Evolutionary conservation across 352 stramenopile genomes (phyloP), one percentile per base, ranked within the genome.

Genomic region (Halophytophthora batemanensis): DNA sequence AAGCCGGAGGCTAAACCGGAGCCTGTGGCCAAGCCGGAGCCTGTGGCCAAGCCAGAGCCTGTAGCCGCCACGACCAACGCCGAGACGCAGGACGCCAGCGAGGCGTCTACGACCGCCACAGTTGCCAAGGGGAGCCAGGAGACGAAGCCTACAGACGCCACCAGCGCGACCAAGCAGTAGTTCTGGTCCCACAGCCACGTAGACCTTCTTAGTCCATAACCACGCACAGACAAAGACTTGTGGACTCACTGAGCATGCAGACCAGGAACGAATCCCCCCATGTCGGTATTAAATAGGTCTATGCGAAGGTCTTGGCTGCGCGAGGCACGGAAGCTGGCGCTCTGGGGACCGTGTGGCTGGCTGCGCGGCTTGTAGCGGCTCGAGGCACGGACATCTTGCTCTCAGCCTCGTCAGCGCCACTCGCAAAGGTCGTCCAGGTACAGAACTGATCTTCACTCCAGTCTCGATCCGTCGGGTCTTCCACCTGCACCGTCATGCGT

Each of bases 311-410:
- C 42, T 29, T 33, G 13, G 45, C 52, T 29, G 56, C 50, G 10
- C 66, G 29, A 25, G 53, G 58, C 3, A 68, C 57, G 13, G 59
- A 25, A 0, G 63, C 63, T 3, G 25, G 25, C 25, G 25, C 25
- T 8, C 4, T 31, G 25, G 25, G 25, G 25, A 31, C 25, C 25
- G 25, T 10, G 25, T 31, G 25, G 25, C 25, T 31, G n/a, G 64
- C 22, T 0, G 77, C 77, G 29, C 67, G 69, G 25, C 57, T 80
- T 0, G 72, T 82, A 25, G 65, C 61, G 15, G 80, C 77, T 42
- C 80, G 74, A 13, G 80, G 80, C 49, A 88, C 80, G 2, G 80
- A 90, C 80, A 90, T 88, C 50, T 82, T 77, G 47, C 69, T 79
- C 28, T 87, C 75, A 6, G 56, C 68, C 17, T 66, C 63, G 25